Evolutionary conservation across 2,329 filamentous ascomycete genomes (phyloP).

Genomic region (Botrytis pseudocinerea): DNA sequence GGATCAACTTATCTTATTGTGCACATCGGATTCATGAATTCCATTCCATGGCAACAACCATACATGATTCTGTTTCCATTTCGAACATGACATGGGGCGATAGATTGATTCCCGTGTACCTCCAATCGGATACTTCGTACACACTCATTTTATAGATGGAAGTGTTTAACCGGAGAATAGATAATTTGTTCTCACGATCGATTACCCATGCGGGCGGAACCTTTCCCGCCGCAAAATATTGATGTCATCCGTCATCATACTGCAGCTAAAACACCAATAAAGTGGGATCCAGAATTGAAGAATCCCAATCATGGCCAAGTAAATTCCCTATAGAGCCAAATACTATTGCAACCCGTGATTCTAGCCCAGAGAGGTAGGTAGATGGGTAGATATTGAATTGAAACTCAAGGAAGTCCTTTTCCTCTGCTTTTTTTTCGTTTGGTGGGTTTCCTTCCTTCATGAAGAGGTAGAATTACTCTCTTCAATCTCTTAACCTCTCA

Average conservation of each 20-base stretch:
- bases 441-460: background rate
- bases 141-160: background rate
- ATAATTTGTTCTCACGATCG: background rate
- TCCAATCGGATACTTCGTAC: background rate
- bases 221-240: background rate
- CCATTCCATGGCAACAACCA: background rate
- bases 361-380: background rate
- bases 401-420: background rate
- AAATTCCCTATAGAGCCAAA: background rate
- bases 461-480: background rate
- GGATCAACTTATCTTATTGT: too few species aligned
- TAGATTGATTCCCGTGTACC: background rate
- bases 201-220: background rate
- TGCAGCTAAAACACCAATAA: background rate
- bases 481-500: background rate
- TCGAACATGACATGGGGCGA: background rate
- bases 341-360: background rate
- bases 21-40: background rate
- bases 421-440: background rate
- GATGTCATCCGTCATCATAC: constrained; percentile 16
- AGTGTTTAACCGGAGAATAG: background rate
- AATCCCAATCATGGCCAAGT: background rate
- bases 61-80: background rate
- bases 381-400: background rate
- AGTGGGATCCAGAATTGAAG: background rate